These are phyloP conservation scores for Hirsutella minnesotensis DNA, from an alignment of 2,329 filamentous ascomycete species.

Conservation along the genomic window DNA sequence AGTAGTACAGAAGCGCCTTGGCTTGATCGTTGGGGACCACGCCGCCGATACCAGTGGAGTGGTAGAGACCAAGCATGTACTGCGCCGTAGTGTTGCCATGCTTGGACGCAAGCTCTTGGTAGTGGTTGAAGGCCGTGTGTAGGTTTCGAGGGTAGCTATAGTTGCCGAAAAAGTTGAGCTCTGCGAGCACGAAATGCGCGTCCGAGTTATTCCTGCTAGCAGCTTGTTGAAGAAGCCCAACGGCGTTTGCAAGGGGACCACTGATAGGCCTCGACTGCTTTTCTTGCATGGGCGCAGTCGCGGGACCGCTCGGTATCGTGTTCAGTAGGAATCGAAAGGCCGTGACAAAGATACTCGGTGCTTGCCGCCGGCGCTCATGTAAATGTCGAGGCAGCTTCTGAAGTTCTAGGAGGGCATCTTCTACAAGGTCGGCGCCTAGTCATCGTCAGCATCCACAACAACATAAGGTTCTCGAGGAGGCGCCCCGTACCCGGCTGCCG, in stretches of 20 bases:
- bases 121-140: constrained; percentile 65
- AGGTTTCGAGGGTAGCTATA: constrained; percentile 80
- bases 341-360: constrained; percentile 29
- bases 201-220: constrained; percentile 56
- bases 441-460: neutral
- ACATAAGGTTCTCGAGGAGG: neutral
- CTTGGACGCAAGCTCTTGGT: constrained; percentile 61
- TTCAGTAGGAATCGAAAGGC: constrained; percentile 32
- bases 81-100: constrained; percentile 87
- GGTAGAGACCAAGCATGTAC: constrained; percentile 91
- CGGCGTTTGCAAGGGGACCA: constrained; percentile 36
- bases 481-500: constrained; percentile 25
- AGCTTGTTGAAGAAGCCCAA: constrained; percentile 39
- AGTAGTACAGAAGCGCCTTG: constrained; percentile 86
- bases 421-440: constrained; percentile 40
- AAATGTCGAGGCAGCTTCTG: constrained; percentile 34
- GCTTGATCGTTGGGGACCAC: constrained; percentile 79
- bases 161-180: constrained; percentile 96
- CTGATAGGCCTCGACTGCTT: constrained; percentile 19
- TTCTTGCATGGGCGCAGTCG: constrained; percentile 30
- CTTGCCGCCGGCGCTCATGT: constrained; percentile 30
- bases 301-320: constrained; percentile 36
- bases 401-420: constrained; percentile 37
- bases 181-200: constrained; percentile 77
- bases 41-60: constrained; percentile 81